phyloP scores from a whole-genome alignment of 129 eudicot species.

The Arctium minus region DNA sequence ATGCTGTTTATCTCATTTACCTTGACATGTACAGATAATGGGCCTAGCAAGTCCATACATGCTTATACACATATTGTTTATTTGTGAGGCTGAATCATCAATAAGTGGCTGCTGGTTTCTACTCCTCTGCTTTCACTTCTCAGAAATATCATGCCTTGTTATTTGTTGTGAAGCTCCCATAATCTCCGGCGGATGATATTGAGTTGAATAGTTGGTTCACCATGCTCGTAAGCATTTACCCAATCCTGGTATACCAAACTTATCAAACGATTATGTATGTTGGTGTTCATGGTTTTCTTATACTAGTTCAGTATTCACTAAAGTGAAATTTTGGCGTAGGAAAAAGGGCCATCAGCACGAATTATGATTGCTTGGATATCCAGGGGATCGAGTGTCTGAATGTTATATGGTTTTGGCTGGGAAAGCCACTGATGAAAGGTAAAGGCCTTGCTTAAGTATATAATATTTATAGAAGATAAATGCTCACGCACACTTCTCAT shows the following conservation, averaged over 20 bases:
- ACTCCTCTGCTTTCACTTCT: background rate
- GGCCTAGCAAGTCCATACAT: background rate
- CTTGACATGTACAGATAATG: background rate
- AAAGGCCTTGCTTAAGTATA: background rate
- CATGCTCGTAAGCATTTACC: background rate
- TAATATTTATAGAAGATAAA: background rate
- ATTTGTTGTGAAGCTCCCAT: background rate
- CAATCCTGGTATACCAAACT: constrained; percentile 10
- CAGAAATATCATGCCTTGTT: background rate
- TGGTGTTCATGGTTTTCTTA: background rate
- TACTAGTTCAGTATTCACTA: background rate
- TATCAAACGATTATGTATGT: background rate
- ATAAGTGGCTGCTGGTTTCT: no score
- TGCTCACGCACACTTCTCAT: no score
- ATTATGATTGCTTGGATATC: background rate
- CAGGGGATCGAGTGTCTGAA: background rate
- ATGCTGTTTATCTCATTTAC: background rate
- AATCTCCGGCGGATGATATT: no score
- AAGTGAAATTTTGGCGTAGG: background rate
- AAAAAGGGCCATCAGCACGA: constrained; percentile 3
- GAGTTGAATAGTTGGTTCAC: background rate
- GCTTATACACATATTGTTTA: background rate
- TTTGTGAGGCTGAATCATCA: background rate
- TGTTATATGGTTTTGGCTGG: background rate
- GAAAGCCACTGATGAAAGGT: constrained; percentile 11